Evolutionary conservation across 768 basidiomycete species (phyloP), one percentile per base, ranked within the genome.

Genomic region (Lyophyllum decastes): DNA sequence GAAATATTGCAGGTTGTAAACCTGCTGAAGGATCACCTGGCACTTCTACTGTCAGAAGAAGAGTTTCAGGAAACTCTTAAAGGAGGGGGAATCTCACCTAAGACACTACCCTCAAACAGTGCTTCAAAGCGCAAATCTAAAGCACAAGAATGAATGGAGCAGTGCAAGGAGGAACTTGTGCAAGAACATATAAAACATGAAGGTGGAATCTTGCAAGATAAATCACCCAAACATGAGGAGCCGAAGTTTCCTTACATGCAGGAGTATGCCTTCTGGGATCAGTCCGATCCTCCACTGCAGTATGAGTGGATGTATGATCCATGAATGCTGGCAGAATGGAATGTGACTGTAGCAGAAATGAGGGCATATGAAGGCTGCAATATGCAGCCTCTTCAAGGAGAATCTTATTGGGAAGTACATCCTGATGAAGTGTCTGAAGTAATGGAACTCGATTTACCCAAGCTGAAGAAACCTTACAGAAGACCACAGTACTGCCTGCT

Each of bases 281-380:
- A 22, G 1, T 22, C 45, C 25, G 26, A 24, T 17, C 45, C 26
- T 6, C 24, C 24, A 25, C 45, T 10, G 8, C 24, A 46, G 22
- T 46, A 25, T 26, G 45, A 49, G 40, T 41, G 40, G 40, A 5
- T 41, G 16, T 41, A n/a, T 19, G 40, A 41, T 16, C 40, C 40
- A n/a, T 40, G 55, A 25, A 64, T 70, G 64, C 66, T 64, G 8
- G 1, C 10, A 4, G 57, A 70, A 59, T 67, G 61, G 60, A 68
- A 70, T 49, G 53, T 62, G 6, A 46, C 66, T 4, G 54, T 62
- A 16, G 51, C 34, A 7, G 34, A 52, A 5, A 55, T 58, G 53
- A 9, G 35, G 24, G 35, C 35, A 22, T 14, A 49, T 12, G 10
- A 49, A 49, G 50, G 45, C 24, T 11, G 24, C 3, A 12, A 11